Base-by-base conservation (phyloP, 306 rosid genomes). In the Trichosanthes truncata region DNA sequence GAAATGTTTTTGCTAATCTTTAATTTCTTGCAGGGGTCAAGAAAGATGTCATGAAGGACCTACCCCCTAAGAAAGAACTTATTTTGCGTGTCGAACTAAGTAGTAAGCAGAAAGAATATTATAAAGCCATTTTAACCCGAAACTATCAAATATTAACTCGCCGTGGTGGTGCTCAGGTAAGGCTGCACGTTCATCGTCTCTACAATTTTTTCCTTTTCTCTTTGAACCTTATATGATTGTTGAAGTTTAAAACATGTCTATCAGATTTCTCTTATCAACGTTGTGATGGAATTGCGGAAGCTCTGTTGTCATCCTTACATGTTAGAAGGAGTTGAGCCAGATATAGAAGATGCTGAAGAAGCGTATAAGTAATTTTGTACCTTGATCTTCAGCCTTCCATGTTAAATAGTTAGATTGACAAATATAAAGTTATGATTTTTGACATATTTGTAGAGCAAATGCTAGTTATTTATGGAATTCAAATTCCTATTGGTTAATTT, bases 261-360 rank as follows among this genome's bases (percentile, higher is more conserved):
- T 86, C 94, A 96, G 99, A 96, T 96, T 81, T 93, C 99, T 78
- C 96, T 96, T 82, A 93, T 91, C 88, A 96, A 96, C 63, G 99
- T 96, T 87, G 99, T 96, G 14, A 96, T 96, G 99, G 96, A 96
- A 84, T 86, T 96, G 84, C 93, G 99, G 78, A 96, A 93, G 87
- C 99, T 96, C 57, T 96, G 99, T 81, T 96, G 99, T 84, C 99
- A 96, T 85, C 81, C 99, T 78, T 93, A 90, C 84, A 93, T 96
- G 98, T 88, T 96, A 80, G 99, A 93, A 85, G 99, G 99, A 83
- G 99, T 96, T 77, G 99, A 96, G 83, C 98, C 98, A 65, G 98
- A 90, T 65, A 93, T 93, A 81, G 89, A 85, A 15, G 99, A 96
- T 81, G 62, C 92, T 52, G 89, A 87, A 78, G 99, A 96, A 82